A percentile compares a stretch with the other conserved stretches of the same genome.
These are phyloP conservation scores for Crithidia brevicula DNA, from an alignment of 208 protist species.

Conservation along the genomic window DNA sequence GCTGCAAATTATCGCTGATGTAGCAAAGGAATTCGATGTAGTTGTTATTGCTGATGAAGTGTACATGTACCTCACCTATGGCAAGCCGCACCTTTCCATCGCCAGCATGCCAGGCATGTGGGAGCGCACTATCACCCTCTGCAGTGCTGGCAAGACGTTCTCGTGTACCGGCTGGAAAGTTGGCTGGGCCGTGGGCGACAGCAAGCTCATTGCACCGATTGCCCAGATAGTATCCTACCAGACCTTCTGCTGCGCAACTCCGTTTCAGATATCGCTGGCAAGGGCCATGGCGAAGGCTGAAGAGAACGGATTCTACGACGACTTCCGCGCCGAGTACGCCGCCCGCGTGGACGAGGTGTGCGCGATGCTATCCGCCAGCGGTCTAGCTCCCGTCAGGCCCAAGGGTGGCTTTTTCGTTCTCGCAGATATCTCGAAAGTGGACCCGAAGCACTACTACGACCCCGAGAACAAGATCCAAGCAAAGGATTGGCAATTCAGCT, in stretches of 20 bases:
- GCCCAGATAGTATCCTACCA: slow-evolving; percentile 72
- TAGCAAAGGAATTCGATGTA: slow-evolving; percentile 71
- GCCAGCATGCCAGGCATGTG: slow-evolving; percentile 85
- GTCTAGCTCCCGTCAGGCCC: slow-evolving; percentile 52
- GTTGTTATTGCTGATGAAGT: slow-evolving; percentile 86
- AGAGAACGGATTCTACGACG: slow-evolving; percentile 62
- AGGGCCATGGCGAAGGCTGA: slow-evolving; percentile 61
- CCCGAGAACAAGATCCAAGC: slow-evolving; percentile 44
- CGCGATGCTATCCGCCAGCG: slow-evolving; percentile 40
- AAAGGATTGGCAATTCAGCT: slow-evolving; percentile 89
- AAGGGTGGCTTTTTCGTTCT: slow-evolving; percentile 91
- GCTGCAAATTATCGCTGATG: slow-evolving; percentile 66
- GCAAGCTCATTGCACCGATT: slow-evolving; percentile 44
- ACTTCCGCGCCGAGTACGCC: slow-evolving; percentile 50
- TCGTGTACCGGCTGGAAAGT: slow-evolving; percentile 94
- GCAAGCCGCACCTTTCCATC: slow-evolving; percentile 65
- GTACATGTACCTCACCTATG: slow-evolving; percentile 91
- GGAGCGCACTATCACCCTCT: slow-evolving; percentile 91
- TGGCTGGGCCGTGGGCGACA: slow-evolving; percentile 78
- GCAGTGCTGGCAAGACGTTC: slow-evolving; percentile 94
- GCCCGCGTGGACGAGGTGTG: slow-evolving; percentile 46
- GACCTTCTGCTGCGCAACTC: slow-evolving; percentile 87
- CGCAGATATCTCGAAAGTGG: slow-evolving; percentile 78
- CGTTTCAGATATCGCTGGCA: slow-evolving; percentile 87
- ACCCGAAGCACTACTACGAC: slow-evolving; percentile 70